A percentile compares a stretch with the other conserved stretches of the same genome.
Conservation (phyloP, 257 asterid genomes). For the Schizonepeta tenuifolia region DNA sequence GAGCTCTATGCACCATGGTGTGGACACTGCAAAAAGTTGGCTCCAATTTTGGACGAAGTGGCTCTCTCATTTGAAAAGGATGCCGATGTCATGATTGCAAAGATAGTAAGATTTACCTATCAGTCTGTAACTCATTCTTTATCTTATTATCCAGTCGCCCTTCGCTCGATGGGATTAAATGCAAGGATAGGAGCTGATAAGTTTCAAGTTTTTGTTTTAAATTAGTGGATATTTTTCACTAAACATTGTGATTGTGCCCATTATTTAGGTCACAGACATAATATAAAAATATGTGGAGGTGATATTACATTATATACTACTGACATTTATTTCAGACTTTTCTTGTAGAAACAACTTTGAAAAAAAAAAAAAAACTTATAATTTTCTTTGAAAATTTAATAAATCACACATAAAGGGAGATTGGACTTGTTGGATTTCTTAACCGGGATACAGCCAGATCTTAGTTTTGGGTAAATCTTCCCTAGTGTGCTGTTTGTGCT, state of each 20-base stretch:
- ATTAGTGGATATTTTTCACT: neutral
- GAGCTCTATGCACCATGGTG: conserved; percentile 99
- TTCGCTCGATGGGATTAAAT: conserved; percentile 10
- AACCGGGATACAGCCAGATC: too few species aligned
- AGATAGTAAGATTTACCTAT: conserved; percentile 59
- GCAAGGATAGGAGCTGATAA: neutral
- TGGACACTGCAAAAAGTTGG: conserved; percentile 90
- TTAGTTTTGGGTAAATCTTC: too few species aligned
- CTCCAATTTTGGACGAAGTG: conserved; percentile 92
- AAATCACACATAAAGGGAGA: too few species aligned
- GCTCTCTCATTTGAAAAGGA: conserved; percentile 72
- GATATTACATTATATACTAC: neutral
- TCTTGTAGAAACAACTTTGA: too few species aligned
- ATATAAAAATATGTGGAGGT: neutral
- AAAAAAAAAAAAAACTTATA: too few species aligned
- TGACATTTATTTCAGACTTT: too few species aligned
- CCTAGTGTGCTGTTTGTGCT: too few species aligned
- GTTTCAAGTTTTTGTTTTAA: neutral
- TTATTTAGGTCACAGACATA: neutral
- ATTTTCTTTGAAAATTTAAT: too few species aligned
- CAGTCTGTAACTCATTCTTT: neutral
- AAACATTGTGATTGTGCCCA: neutral
- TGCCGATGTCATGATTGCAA: conserved; percentile 72
- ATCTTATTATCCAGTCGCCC: neutral
- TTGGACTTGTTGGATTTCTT: too few species aligned